These are phyloP conservation scores for Dalechampia spathulata DNA, from an alignment of 441 rosid genomes.

Conservation along the genomic window DNA sequence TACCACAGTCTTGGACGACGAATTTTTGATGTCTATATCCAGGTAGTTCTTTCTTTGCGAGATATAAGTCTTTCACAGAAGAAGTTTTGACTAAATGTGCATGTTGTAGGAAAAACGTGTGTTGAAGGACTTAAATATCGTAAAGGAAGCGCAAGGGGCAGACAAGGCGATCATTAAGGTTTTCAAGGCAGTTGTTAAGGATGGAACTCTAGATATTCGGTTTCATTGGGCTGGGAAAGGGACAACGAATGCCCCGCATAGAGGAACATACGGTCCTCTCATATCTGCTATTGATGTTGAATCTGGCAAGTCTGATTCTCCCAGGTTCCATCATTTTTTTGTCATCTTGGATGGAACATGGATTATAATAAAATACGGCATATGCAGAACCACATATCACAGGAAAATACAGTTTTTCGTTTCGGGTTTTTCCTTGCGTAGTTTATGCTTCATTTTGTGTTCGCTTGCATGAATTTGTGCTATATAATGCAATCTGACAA, in stretches of 20 bases:
- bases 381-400: no score
- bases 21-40: constrained; percentile 27
- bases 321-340: background rate
- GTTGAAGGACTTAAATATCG: constrained; percentile 22
- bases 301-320: constrained; percentile 13
- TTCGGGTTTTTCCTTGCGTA: background rate
- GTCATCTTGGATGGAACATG: no score
- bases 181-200: constrained; percentile 16
- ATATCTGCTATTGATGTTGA: constrained; percentile 23
- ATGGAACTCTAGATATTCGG: constrained; percentile 19
- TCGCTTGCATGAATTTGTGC: background rate
- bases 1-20: constrained; percentile 20
- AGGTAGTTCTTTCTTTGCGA: constrained; percentile 10
- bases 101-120: constrained; percentile 16
- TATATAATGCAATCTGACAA: background rate
- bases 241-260: constrained; percentile 14
- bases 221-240: constrained; percentile 31
- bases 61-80: background rate
- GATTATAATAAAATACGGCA: no score
- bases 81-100: constrained; percentile 1
- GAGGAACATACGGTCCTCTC: constrained; percentile 27
- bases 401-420: no score
- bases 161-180: constrained; percentile 12
- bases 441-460: background rate
- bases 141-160: constrained; percentile 17